Evolutionary conservation across 345 rosid genomes (phyloP), one percentile per base, ranked within the genome.

Genomic region (Eucalyptus tenuipes): DNA sequence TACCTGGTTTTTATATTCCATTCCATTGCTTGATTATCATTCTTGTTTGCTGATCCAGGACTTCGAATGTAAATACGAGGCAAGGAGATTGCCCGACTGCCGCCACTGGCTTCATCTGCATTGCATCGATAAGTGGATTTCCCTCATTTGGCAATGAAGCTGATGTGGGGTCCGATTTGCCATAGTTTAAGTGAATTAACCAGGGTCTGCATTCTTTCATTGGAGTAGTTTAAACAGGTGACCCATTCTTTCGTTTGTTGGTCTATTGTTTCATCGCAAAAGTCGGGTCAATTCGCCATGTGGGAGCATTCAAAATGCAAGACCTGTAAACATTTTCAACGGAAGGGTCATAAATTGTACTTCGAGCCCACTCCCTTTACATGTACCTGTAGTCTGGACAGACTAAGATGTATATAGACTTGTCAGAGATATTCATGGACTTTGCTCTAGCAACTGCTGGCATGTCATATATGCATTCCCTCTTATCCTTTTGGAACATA

Each of bases 11-110:
- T 20, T 5, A 37, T 37, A 10, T 6, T 75, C 47, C 47, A 75
- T 75, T 37, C 82, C 13, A 3, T 75, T 37, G 27, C 25, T 18
- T 75, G 13, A 75, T 37, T 47, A 31, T 49, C 49, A 15, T 33
- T 61, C 31, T 45, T 15, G 29, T 50, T n/a, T 10, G 5, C 4
- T 11, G 27, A 48, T 7, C 8, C 92, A 93, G 94, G 93, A 93
- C 40, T 87, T 92, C 50, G 89, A 88, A 61, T 22, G 13, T 13
- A 52, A 89, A 37, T 91, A 89, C 5, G 25, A 42, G 42, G 88
- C 66, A n/a, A 84, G 91, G 79, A 84, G 90, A 81, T 85, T 93
- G 86, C 93, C 93, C 11, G 49, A 57, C 40, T 92, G 94, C 64
- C 85, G 24, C 59, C 91, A 91, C 90, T 66, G 40, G 57, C 90